These are phyloP conservation scores for Penicillium hesseltinei DNA, from an alignment of 2,329 filamentous ascomycete genomes.

Conservation along the genomic window DNA sequence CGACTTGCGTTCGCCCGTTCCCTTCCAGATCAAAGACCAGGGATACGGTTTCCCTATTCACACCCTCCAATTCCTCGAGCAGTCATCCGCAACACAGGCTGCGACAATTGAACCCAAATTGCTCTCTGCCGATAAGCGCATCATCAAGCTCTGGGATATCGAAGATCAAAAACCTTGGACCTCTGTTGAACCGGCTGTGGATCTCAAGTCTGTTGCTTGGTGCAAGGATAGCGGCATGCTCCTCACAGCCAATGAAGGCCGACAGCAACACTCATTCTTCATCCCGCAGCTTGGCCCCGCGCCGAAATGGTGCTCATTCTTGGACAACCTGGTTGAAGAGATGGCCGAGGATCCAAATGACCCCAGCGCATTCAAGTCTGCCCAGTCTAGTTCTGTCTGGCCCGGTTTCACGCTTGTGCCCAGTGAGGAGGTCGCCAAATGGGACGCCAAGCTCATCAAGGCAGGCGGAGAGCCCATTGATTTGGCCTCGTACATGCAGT, in stretches of 20 bases:
- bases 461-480: constrained; percentile 60
- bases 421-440: constrained; percentile 74
- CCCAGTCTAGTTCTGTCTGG: constrained; percentile 70
- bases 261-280: constrained; percentile 92
- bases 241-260: constrained; percentile 92
- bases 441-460: constrained; percentile 53
- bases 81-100: constrained; percentile 69
- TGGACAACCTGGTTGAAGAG: constrained; percentile 97
- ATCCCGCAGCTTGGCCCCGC: constrained; percentile 90
- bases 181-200: constrained; percentile 88
- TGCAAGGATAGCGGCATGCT: constrained; percentile 92
- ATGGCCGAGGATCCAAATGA: constrained; percentile 82
- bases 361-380: constrained; percentile 52
- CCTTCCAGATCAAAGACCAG: constrained; percentile 88
- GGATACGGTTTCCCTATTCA: constrained; percentile 92
- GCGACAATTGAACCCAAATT: constrained; percentile 70
- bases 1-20: constrained; percentile 82
- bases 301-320: constrained; percentile 92
- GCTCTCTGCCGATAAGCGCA: constrained; percentile 86
- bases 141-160: constrained; percentile 96
- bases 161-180: constrained; percentile 85
- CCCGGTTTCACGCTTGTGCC: constrained; percentile 99
- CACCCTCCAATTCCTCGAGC: constrained; percentile 67
- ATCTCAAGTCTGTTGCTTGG: constrained; percentile 92
- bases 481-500: constrained; percentile 96